Conservation (phyloP, 192 early-diverging fungal species). For the Chytriomyces hyalinus region DNA sequence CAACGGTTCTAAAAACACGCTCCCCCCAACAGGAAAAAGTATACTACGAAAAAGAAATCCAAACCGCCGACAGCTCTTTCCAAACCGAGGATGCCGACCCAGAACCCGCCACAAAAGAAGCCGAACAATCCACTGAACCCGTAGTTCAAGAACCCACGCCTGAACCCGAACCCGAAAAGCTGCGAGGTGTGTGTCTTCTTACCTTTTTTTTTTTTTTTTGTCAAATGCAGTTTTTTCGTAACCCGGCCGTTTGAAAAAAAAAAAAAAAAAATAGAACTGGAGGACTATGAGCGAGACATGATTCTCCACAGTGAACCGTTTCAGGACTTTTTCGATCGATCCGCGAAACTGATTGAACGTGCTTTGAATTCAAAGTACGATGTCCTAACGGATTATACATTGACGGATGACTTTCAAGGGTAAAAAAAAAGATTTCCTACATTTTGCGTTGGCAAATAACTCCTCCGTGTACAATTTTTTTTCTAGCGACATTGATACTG, state of each 20-base stretch:
- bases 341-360: slow-evolving; percentile 86
- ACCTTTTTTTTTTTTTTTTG: too few species aligned
- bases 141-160: slow-evolving; percentile 40
- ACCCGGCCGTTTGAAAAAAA: too few species aligned
- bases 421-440: too few species aligned
- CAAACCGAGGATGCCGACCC: slow-evolving; percentile 47
- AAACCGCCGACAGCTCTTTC: slow-evolving; percentile 47
- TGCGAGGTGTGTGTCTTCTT: not conserved
- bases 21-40: slow-evolving; percentile 69
- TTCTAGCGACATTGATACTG: slow-evolving; percentile 65
- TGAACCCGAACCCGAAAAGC: slow-evolving; percentile 43
- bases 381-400: slow-evolving; percentile 88
- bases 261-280: slow-evolving; percentile 57
- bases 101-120: slow-evolving; percentile 38
- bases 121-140: slow-evolving; percentile 43
- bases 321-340: slow-evolving; percentile 83
- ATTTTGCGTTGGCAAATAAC: not conserved
- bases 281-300: slow-evolving; percentile 81
- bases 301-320: slow-evolving; percentile 81
- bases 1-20: not conserved
- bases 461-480: not conserved
- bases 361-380: slow-evolving; percentile 89
- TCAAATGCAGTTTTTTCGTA: too few species aligned
- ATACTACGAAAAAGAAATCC: slow-evolving; percentile 84
- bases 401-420: slow-evolving; percentile 32